A percentile compares a stretch with the other conserved stretches of the same genome.
Conservation (phyloP, 805 yeast genomes). For the Monosporozyma yasuniensis region DNA sequence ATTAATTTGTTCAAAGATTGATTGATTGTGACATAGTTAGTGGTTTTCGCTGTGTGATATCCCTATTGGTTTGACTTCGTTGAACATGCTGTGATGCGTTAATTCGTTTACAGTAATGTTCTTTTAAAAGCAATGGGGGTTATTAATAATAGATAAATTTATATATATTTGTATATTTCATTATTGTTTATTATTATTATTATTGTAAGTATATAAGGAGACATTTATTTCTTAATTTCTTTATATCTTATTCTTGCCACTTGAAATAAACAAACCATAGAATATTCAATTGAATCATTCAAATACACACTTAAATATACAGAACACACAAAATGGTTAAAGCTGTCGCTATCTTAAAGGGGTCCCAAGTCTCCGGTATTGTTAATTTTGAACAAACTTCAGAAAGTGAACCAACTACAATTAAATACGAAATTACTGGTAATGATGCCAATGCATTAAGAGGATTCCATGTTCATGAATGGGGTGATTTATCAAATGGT, state of each 20-base stretch:
- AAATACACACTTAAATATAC: background rate
- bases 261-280: background rate
- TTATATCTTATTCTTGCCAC: too few relatives aligned
- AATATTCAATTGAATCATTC: background rate
- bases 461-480: conserved; percentile 97
- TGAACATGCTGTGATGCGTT: too few relatives aligned
- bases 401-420: conserved; percentile 74
- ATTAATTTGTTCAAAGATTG: too few relatives aligned
- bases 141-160: too few relatives aligned
- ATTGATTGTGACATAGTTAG: too few relatives aligned
- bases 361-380: conserved; percentile 79
- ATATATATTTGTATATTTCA: too few relatives aligned
- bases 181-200: too few relatives aligned
- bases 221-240: background rate
- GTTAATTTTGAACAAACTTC: conserved; percentile 79
- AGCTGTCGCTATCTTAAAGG: conserved; percentile 90
- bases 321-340: conserved; percentile 23
- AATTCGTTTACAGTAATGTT: too few relatives aligned
- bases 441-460: conserved; percentile 79
- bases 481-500: conserved; percentile 95
- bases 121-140: too few relatives aligned
- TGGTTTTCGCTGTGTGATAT: too few relatives aligned
- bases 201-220: background rate
- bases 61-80: too few relatives aligned
- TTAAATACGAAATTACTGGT: conserved; percentile 84